Percentiles rank a stretch among this genome's conserved stretches.
Evolutionary conservation across 306 rosid species (phyloP).

Genomic region (Alnus rubra): DNA sequence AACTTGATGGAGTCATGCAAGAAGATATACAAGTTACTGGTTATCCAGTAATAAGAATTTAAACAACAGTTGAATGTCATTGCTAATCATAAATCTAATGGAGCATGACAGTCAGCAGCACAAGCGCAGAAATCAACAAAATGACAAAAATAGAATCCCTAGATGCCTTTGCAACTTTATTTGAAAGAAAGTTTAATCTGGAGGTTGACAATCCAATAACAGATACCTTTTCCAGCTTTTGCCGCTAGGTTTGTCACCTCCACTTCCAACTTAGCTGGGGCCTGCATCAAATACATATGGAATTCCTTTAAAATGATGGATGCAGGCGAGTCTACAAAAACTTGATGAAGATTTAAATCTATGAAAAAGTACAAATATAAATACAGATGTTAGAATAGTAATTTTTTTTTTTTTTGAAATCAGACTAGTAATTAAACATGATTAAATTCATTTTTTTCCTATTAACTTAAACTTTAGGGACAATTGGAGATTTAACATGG

Average conservation of each 20-base stretch:
- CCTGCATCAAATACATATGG: conserved; percentile 50
- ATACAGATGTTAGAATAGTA: background rate
- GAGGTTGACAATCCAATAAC: conserved; percentile 8
- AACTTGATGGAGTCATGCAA: background rate
- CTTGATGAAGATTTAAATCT: conserved; percentile 1
- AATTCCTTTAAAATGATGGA: conserved; percentile 20
- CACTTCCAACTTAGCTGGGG: conserved; percentile 84
- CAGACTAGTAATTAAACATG: no score
- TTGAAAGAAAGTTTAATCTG: conserved; percentile 14
- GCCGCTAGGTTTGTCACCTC: conserved; percentile 97
- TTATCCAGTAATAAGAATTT: background rate
- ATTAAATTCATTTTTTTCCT: no score
- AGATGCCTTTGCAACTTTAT: background rate
- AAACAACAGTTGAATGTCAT: background rate
- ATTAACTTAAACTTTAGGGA: no score
- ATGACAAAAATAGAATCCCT: background rate
- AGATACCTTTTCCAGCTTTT: conserved; percentile 93
- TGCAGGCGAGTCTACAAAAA: background rate
- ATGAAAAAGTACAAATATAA: conserved; percentile 3
- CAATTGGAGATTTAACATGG: no score
- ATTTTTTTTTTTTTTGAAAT: no score
- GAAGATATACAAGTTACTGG: conserved; percentile 9
- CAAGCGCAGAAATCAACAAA: conserved; percentile 11
- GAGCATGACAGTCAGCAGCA: background rate
- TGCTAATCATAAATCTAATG: background rate